These are phyloP conservation scores for Dactylonectria estremocensis DNA, from an alignment of 2,329 filamentous ascomycete genomes.

Conservation along the genomic window DNA sequence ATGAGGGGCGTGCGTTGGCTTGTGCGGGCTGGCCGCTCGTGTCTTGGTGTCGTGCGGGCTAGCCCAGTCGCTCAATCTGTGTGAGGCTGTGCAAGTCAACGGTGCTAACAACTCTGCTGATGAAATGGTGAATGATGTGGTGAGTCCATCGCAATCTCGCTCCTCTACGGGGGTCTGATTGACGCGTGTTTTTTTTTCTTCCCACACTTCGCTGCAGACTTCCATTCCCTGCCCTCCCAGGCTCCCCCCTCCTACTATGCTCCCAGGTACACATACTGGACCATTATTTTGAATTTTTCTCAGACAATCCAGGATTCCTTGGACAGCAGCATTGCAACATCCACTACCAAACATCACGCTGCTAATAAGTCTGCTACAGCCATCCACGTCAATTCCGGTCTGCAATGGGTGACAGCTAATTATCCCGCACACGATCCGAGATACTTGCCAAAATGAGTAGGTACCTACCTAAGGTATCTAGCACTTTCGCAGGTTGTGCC, in stretches of 20 bases:
- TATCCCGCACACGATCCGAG: background rate
- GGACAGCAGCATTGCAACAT: background rate
- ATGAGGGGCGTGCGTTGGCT: slow-evolving; percentile 1
- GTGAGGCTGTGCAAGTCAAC: slow-evolving; percentile 7
- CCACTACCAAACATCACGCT: no score
- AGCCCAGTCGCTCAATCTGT: slow-evolving; percentile 1
- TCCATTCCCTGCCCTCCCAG: background rate
- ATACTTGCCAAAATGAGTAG: background rate
- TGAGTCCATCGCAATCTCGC: slow-evolving; percentile 30
- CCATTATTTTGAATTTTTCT: background rate
- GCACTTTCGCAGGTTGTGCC: no score
- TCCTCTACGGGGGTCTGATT: slow-evolving; percentile 6
- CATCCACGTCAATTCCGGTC: background rate
- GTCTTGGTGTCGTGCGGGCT: background rate
- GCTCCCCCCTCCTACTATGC: background rate
- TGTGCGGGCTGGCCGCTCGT: background rate
- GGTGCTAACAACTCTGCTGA: background rate
- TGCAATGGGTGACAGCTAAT: background rate
- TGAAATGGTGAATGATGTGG: slow-evolving; percentile 1
- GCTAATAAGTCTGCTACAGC: background rate
- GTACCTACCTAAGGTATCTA: no score
- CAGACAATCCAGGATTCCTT: slow-evolving; percentile 1
- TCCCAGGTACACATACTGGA: background rate
- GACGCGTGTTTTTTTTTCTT: slow-evolving; percentile 21
- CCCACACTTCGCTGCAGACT: background rate